Conservation (phyloP, 225 moss, liverwort and hornwort genomes). For the Anthoceros angustus region DNA sequence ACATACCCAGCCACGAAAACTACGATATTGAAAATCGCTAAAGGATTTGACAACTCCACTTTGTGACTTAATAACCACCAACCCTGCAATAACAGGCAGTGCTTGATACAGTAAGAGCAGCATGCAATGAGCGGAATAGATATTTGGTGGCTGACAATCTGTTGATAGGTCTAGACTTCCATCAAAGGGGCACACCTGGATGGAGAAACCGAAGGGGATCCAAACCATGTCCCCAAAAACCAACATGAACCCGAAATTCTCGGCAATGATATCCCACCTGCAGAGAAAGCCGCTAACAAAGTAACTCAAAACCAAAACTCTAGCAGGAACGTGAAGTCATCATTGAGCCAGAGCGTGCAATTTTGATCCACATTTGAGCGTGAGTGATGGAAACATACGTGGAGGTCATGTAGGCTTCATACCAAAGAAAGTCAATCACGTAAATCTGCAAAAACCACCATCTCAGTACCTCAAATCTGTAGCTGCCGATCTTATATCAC, state of each 20-base stretch:
- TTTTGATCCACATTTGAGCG: background rate
- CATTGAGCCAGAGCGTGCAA: background rate
- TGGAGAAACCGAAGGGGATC: conserved; percentile 89
- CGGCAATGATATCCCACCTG: conserved; percentile 98
- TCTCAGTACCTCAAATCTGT: background rate
- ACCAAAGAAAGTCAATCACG: conserved; percentile 87
- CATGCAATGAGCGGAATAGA: no score
- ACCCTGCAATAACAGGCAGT: conserved; percentile 23
- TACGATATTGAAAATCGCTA: conserved; percentile 38
- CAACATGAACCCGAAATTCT: conserved; percentile 87
- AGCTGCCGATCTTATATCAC: conserved; percentile 3
- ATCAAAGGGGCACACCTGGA: conserved; percentile 34
- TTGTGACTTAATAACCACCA: conserved; percentile 82
- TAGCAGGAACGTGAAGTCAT: no score
- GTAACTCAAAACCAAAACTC: no score
- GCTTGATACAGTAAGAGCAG: no score
- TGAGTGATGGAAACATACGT: conserved; percentile 39
- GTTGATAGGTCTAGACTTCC: background rate
- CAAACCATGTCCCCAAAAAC: conserved; percentile 81
- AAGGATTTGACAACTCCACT: conserved; percentile 27
- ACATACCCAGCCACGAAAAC: conserved; percentile 56
- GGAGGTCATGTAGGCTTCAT: conserved; percentile 96
- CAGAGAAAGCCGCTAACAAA: background rate
- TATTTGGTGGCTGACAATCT: background rate
- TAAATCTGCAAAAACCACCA: conserved; percentile 40